These are phyloP conservation scores for Gardenia jasminoides DNA, from an alignment of 257 asterid genomes.

Conservation along the genomic window DNA sequence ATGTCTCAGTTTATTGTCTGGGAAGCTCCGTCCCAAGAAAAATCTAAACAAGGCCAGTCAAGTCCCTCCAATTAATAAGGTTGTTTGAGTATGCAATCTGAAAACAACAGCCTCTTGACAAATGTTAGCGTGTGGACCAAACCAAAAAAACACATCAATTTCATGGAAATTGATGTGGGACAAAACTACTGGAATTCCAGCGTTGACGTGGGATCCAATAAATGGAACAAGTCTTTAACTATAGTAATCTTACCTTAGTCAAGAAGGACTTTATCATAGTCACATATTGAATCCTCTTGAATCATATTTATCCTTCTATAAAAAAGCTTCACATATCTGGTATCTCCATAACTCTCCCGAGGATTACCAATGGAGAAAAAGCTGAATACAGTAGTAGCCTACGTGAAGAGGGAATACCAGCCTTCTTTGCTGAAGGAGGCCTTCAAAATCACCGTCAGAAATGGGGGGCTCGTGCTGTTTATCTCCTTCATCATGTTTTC, in stretches of 20 bases:
- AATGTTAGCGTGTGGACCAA: not conserved
- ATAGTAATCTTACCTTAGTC: not conserved
- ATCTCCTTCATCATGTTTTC: constrained; percentile 3
- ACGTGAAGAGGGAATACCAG: not conserved
- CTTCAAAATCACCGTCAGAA: constrained; percentile 6
- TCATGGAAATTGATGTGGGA: not conserved
- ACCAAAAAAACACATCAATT: not conserved
- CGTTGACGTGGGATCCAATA: too few relatives aligned
- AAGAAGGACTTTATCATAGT: not conserved
- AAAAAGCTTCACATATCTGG: not conserved
- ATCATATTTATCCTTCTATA: not conserved
- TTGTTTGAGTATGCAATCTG: not conserved
- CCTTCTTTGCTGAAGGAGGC: constrained; percentile 15
- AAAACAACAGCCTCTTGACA: not conserved
- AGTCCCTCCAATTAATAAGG: too few relatives aligned
- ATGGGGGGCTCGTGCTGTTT: constrained; percentile 6
- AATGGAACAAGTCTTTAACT: not conserved
- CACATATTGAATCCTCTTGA: not conserved
- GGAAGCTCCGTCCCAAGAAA: not conserved
- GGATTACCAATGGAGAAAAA: constrained; percentile 13
- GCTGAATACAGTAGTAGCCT: not conserved
- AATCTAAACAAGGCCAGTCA: not conserved
- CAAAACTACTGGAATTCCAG: not conserved
- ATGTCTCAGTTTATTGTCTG: not conserved
- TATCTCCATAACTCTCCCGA: not conserved